Conservation (phyloP, 306 rosid species). For the Benincasa hispida region DNA sequence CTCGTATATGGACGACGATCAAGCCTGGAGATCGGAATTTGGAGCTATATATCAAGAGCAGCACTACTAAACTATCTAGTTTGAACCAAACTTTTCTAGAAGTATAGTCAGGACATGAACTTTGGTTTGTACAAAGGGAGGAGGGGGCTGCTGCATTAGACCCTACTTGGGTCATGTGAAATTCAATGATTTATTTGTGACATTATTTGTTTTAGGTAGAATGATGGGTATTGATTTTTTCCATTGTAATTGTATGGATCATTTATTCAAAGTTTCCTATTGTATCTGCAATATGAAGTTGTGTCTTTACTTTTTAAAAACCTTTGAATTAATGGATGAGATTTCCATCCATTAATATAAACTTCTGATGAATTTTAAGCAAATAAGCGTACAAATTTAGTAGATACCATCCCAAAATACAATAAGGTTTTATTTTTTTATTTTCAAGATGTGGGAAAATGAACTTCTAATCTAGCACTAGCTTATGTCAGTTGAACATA, state of each 20-base stretch:
- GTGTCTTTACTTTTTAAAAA: neutral
- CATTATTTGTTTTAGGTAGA: neutral
- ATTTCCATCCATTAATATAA: no score
- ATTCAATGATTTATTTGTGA: neutral
- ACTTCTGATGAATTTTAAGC: no score
- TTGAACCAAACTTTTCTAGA: neutral
- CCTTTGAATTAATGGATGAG: neutral
- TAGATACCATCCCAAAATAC: no score
- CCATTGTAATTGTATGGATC: neutral
- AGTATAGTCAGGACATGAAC: neutral
- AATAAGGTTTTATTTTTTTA: no score
- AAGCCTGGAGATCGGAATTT: conserved; percentile 91
- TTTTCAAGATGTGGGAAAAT: no score
- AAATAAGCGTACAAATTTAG: no score
- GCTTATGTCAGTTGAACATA: no score
- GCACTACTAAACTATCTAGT: conserved; percentile 21
- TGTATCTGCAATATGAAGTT: neutral
- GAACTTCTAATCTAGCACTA: no score
- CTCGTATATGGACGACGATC: conserved; percentile 49
- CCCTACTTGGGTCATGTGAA: conserved; percentile 18
- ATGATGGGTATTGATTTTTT: neutral
- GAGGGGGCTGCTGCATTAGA: neutral
- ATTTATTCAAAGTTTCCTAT: neutral
- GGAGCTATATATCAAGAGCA: conserved; percentile 95
- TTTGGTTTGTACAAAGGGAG: neutral